Base-by-base conservation (phyloP, 306 rosid genomes). In the Mimosa bimucronata region DNA sequence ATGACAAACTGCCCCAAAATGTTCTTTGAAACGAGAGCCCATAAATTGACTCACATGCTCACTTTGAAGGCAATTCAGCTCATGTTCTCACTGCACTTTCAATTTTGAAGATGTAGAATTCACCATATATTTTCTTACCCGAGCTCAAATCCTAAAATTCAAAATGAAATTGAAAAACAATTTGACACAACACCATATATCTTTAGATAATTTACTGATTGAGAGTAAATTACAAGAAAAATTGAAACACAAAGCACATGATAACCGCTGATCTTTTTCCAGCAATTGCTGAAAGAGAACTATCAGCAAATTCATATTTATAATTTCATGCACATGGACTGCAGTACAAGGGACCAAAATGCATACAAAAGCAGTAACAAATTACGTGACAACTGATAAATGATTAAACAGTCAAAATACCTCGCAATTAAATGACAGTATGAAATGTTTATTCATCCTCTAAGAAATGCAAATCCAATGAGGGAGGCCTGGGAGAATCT, bases 341-440 rank as follows among this genome's bases (percentile, higher is more conserved):
- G 5, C 19, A 60, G 10, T 16, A 11, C 19, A 26, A 13, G 66
- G 12, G 70, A 19, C 30, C 25, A 29, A 52, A 73, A 29, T 28
- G 66, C 23, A 7, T 11, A 45, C 12, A 3, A 65, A 45, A 25
- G 50, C 16, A 78, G n/a, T 23, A 26, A 23, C 10, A n/a, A 72
- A 34, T 69, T 66, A 28, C 46, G 77, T 31, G 23, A 8, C 16
- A 42, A 31, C 80, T 26, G 46, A 66, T 15, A 42, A 55, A 77
- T 45, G 46, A 66, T n/a, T 65, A n/a, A 77, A 66, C 8, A 40
- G 13, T 44, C 70, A 46, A 44, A 77, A 66, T 60, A 48, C 57
- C 78, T 48, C n/a, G 82, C 81, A 75, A 60, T 53, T 40, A 55
- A 26, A 37, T 50, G 75, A 23, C 66, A 37, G 4, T 1, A 40